These are phyloP conservation scores for Diaporthe caulivora DNA, from an alignment of 2,329 filamentous ascomycete genomes.

Conservation along the genomic window DNA sequence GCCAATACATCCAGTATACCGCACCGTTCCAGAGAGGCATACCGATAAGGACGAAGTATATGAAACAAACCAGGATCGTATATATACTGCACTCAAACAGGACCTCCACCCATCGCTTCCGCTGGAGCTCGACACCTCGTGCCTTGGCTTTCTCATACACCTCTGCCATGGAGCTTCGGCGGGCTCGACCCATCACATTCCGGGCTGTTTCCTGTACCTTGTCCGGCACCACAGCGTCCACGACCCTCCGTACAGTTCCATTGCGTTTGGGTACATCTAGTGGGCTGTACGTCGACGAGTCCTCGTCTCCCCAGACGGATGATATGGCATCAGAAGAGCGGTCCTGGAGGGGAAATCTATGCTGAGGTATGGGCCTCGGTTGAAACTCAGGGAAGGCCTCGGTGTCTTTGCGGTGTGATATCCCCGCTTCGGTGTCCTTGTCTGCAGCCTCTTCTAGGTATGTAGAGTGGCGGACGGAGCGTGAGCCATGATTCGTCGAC, in stretches of 20 bases:
- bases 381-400: background rate
- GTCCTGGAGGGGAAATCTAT: conserved; percentile 14
- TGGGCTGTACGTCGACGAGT: background rate
- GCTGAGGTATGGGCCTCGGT: background rate
- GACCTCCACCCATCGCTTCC: conserved; percentile 42
- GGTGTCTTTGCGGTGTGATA: background rate
- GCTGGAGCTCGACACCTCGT: conserved; percentile 39
- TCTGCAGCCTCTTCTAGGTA: background rate
- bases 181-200: conserved; percentile 20
- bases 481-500: conserved; percentile 9
- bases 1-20: conserved; percentile 56
- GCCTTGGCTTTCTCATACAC: conserved; percentile 42
- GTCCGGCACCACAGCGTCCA: conserved; percentile 33
- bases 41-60: conserved; percentile 61
- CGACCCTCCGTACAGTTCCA: conserved; percentile 24
- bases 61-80: conserved; percentile 49
- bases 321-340: background rate
- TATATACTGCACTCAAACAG: conserved; percentile 42
- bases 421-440: background rate
- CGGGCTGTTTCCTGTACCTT: conserved; percentile 28
- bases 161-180: conserved; percentile 33
- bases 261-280: conserved; percentile 18
- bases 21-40: conserved; percentile 59
- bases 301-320: conserved; percentile 17
- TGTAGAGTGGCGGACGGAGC: conserved; percentile 4